phyloP scores from a whole-genome alignment of 257 asterid genomes.

The Asclepias syriaca region DNA sequence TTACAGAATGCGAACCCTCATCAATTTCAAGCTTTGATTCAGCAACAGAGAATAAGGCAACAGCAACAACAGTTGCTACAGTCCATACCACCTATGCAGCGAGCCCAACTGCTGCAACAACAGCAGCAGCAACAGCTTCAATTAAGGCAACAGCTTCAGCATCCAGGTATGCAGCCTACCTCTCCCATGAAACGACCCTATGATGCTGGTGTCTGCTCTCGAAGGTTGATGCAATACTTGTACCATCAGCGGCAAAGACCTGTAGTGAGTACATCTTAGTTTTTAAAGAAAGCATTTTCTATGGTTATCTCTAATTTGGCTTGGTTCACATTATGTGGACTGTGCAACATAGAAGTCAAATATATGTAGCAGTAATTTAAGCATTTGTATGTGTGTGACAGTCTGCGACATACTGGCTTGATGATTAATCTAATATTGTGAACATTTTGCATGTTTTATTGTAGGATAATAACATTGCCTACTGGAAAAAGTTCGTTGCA shows the following conservation, averaged over 20 bases:
- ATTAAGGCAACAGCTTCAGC: constrained; percentile 63
- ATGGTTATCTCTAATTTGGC: neutral
- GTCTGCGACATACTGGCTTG: neutral
- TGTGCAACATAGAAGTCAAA: neutral
- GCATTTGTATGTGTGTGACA: neutral
- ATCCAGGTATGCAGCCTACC: constrained; percentile 63
- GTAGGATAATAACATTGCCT: constrained; percentile 84
- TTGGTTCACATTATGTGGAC: neutral
- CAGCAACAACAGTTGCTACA: constrained; percentile 74
- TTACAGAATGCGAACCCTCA: constrained; percentile 74
- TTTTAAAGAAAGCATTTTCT: neutral
- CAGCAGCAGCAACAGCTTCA: constrained; percentile 72
- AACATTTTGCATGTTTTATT: neutral
- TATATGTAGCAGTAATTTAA: neutral
- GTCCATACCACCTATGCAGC: constrained; percentile 74
- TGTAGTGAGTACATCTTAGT: constrained; percentile 51
- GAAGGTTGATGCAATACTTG: constrained; percentile 88
- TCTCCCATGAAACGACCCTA: constrained; percentile 68
- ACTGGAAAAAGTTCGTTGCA: constrained; percentile 95
- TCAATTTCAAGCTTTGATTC: constrained; percentile 74
- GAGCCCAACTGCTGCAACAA: constrained; percentile 75
- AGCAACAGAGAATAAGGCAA: constrained; percentile 83
- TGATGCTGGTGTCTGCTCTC: constrained; percentile 90
- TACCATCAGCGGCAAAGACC: constrained; percentile 96
- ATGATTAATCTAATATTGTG: neutral